Evolutionary conservation across 2,329 filamentous ascomycete species (phyloP), one percentile per base, ranked within the genome.

Genomic region (Penicillium psychrosexuale): DNA sequence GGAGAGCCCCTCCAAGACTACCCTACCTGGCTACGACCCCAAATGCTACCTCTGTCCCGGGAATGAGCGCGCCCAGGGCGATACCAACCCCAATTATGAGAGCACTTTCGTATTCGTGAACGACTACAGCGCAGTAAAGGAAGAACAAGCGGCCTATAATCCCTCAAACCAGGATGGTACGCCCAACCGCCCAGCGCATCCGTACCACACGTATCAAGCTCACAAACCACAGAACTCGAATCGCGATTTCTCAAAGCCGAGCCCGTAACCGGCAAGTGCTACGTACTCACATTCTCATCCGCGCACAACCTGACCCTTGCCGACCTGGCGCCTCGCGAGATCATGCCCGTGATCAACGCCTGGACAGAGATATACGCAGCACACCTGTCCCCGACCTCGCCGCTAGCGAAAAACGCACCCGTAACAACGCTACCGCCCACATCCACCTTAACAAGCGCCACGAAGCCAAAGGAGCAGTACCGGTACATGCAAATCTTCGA

Each of bases 401-500:
- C 87, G 0, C 82, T 92, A 7, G 80, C 69, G 12, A 67, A 77
- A 50, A 67, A 76, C 39, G 77, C 80, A 7, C 61, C 71, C 13
- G 72, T 77, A 5, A 79, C 76, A 8, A 76, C 77, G 7, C 66
- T 82, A 36, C 73, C 79, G 7, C 77, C 80, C 8, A 71, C 77
- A 36, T 74, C 76, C 22, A 73, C 78, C 9, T 73, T 77, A 12
- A 71, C 76, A 22, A 68, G 67, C 46, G 69, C 82, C 17, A 63
- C 76, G 8, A 75, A 77, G 28, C 87, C 91, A 5, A 84, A 81
- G 48, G 83, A 89, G 50, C 90, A 96, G 74, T 91, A 96, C 66
- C 85, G 89, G 51, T 97, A 96, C 77, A 97, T 99, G 92, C 94
- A 99, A 72, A 97, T 99, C 61, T 99, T 99, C 60, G 94, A 99